phyloP scores from a whole-genome alignment of 2,329 filamentous ascomycete species.

The Trichoderma lentiforme region DNA sequence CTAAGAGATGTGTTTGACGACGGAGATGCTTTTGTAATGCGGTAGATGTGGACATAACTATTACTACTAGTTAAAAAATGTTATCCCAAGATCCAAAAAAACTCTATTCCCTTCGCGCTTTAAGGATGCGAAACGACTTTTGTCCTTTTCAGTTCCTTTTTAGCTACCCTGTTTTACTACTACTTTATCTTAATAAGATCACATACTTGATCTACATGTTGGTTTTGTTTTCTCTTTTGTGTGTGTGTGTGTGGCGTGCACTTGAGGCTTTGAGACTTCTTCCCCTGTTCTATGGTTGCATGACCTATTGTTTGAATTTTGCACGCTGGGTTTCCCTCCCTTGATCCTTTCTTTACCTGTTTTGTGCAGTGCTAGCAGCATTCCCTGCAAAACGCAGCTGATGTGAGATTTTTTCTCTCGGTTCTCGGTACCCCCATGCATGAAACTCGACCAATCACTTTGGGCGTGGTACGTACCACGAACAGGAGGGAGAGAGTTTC shows the following conservation, averaged over 20 bases:
- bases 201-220: not conserved
- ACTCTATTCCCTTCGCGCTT: not conserved
- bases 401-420: constrained; percentile 1
- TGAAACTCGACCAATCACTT: constrained; percentile 2
- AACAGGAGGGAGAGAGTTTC: not conserved
- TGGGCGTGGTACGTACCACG: not conserved
- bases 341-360: not conserved
- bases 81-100: constrained; percentile 3
- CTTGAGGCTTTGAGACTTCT: not conserved
- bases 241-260: not conserved
- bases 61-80: constrained; percentile 4
- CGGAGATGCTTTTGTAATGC: constrained; percentile 15
- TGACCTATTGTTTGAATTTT: not conserved
- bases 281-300: not conserved
- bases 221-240: not conserved
- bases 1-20: constrained; percentile 12
- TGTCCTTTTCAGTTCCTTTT: not conserved
- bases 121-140: not conserved
- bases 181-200: constrained; percentile 9
- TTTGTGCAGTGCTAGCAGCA: not conserved
- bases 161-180: constrained; percentile 9
- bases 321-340: not conserved
- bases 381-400: not conserved
- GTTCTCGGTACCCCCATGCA: not conserved
- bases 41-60: constrained; percentile 13